Evolutionary conservation across 2,329 filamentous ascomycete species (phyloP), one percentile per base, ranked within the genome.

Genomic region (Fusarium longipes): DNA sequence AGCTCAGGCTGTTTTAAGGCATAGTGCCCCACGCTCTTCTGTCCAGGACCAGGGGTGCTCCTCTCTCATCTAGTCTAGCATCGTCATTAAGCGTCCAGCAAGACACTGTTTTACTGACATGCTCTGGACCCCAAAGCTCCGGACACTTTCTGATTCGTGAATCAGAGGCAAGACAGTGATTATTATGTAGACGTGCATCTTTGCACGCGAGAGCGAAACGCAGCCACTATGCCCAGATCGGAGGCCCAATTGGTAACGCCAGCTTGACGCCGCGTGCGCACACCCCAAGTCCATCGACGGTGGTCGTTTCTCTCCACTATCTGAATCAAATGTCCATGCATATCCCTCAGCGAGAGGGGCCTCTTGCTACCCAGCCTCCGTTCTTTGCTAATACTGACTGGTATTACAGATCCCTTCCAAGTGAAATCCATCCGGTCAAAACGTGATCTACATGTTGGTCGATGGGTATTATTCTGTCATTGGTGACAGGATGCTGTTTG

Each of bases 161-260:
- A 56, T 39, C 44, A 47, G 33, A 68, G 51, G 48, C 39, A 45
- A 65, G 61, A 60, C 61, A 68, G 61, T 68, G 65, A 67, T 65
- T 68, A n/a, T n/a, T n/a, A n/a, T n/a, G n/a, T n/a, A 61, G 57
- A 39, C 60, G 65, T 68, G 65, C 65, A 66, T 62, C 49, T 47
- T 55, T 65, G 43, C 51, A 66, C 52, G 65, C 65, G 65, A 56
- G 59, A 68, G 61, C 55, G 50, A 65, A 57, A 68, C 47, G 65
- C 60, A 68, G 65, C 50, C 50, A 52, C 52, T 57, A 40, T 57
- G 45, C 47, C 20, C 25, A 52, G 48, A 57, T 43, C 29, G 14
- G 38, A 62, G 51, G 44, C 51, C 55, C 57, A 66, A 57, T 52
- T 35, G 51, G 52, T 57, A 44, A 44, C 40, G 30, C 38, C 49